Conservation (phyloP, 2,329 filamentous ascomycete species). For the Samsoniella hepiali region DNA sequence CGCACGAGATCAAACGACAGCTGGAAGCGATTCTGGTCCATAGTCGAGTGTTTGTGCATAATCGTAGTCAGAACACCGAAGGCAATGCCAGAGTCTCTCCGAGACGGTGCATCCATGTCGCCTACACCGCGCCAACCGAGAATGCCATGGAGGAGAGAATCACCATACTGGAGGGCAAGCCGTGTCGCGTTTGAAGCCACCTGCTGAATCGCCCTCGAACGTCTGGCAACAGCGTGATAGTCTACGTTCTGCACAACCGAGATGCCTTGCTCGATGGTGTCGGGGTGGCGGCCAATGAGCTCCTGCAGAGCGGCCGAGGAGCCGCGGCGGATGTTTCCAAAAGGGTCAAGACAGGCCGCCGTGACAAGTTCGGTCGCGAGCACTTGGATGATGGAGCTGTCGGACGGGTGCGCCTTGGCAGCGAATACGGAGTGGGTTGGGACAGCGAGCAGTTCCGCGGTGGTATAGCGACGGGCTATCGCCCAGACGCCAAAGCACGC, state of each 20-base stretch:
- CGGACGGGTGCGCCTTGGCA: conserved; percentile 35
- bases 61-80: conserved; percentile 58
- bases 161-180: conserved; percentile 67
- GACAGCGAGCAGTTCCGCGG: conserved; percentile 68
- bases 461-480: conserved; percentile 80
- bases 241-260: conserved; percentile 84
- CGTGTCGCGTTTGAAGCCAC: conserved; percentile 67
- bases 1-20: conserved; percentile 42
- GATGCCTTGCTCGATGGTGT: conserved; percentile 79
- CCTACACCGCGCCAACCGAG: conserved; percentile 86
- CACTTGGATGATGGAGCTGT: conserved; percentile 63
- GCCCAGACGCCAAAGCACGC: conserved; percentile 97
- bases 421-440: conserved; percentile 44
- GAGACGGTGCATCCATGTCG: conserved; percentile 70
- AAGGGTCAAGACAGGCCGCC: conserved; percentile 79
- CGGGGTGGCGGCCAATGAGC: conserved; percentile 86
- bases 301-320: conserved; percentile 93
- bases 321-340: conserved; percentile 89
- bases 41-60: conserved; percentile 33
- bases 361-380: conserved; percentile 79
- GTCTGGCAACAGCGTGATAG: conserved; percentile 88
- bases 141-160: conserved; percentile 65
- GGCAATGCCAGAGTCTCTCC: conserved; percentile 67
- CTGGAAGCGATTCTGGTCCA: not conserved
- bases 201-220: conserved; percentile 74